A percentile compares a stretch with the other conserved stretches of the same genome.
These are phyloP conservation scores for Penicillium robsamsonii DNA, from an alignment of 495 filamentous ascomycete genomes.

Conservation along the genomic window DNA sequence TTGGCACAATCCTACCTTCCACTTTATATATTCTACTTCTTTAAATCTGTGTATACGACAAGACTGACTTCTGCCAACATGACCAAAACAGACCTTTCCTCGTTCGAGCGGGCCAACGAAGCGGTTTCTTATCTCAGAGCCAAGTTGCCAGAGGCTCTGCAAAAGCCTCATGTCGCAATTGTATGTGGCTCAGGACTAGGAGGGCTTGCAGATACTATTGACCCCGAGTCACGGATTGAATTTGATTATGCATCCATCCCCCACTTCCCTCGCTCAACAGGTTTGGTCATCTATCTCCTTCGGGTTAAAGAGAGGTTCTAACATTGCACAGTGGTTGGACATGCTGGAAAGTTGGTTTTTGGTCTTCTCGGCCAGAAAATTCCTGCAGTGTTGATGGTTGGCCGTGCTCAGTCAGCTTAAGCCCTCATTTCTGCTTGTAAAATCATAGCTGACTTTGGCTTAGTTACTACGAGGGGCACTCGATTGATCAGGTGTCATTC, in stretches of 20 bases:
- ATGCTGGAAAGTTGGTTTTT: conserved; percentile 75
- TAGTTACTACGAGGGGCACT: conserved; percentile 78
- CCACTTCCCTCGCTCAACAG: conserved; percentile 63
- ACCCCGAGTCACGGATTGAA: conserved; percentile 51
- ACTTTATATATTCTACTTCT: background rate
- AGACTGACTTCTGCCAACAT: conserved; percentile 7
- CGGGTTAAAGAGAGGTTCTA: background rate
- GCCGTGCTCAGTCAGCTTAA: conserved; percentile 65
- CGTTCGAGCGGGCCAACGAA: conserved; percentile 40
- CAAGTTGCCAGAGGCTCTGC: conserved; percentile 44
- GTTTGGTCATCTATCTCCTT: conserved; percentile 46
- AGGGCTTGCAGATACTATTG: conserved; percentile 60
- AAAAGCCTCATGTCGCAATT: conserved; percentile 61
- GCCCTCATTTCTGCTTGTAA: background rate
- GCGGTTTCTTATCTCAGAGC: conserved; percentile 38
- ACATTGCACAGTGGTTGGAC: conserved; percentile 54
- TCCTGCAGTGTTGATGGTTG: conserved; percentile 69
- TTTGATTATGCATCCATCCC: conserved; percentile 63
- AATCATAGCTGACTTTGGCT: conserved; percentile 3
- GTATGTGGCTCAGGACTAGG: conserved; percentile 74
- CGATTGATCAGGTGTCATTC: conserved; percentile 65
- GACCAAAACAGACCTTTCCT: conserved; percentile 19
- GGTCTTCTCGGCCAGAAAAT: conserved; percentile 56
- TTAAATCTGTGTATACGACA: background rate
- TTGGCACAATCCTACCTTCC: background rate